Evolutionary conservation across 2,329 filamentous ascomycete species (phyloP), one percentile per base, ranked within the genome.

Genomic region (Penicillium freii): DNA sequence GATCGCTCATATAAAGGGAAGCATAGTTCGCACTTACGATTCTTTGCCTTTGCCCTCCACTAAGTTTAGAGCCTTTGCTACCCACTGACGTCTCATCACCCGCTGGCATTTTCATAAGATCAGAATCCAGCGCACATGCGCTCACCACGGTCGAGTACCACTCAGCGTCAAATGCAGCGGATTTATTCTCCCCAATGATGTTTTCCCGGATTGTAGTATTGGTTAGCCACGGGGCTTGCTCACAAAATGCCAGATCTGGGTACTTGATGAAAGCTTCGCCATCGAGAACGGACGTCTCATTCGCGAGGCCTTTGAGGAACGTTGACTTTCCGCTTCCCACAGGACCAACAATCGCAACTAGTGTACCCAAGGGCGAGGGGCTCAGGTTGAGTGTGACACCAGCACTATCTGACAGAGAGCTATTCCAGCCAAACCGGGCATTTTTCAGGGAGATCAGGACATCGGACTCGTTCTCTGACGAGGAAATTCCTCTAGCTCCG

Each of bases 281-380:
- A 17, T 60, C 53, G 3, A 60, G 23, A 9, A 66, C 19, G 1
- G 58, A 51, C 3, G 67, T 65, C 40, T 76, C 74, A 45, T 70
- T 68, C 1, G 74, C 59, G 1, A 76, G 48, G 5, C 64, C 62
- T 52, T 71, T 71, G 10, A 75, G 66, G 10, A 81, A 66, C 0
- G 77, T 80, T 7, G 78, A 80, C 59, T 81, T 81, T 3, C 79
- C 79, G 57, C 75, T 76, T 5, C 76, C 79, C n/a, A 80, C 75
- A n/a, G 77, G 74, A 9, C 78, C 78, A 49, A 79, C 68, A 27
- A 80, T 65, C 3, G 46, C 62, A 74, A 75, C 56, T 67, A 78
- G 58, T 73, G 62, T 62, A 70, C 74, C 49, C 60, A 67, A 29
- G 8, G 45, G 39, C 1, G 47, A 49, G 11, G 33, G 13, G 11